Percentiles rank a stretch among this genome's conserved stretches.
Conservation (phyloP, 2,329 filamentous ascomycete genomes). For the Aspergillus unguis region DNA sequence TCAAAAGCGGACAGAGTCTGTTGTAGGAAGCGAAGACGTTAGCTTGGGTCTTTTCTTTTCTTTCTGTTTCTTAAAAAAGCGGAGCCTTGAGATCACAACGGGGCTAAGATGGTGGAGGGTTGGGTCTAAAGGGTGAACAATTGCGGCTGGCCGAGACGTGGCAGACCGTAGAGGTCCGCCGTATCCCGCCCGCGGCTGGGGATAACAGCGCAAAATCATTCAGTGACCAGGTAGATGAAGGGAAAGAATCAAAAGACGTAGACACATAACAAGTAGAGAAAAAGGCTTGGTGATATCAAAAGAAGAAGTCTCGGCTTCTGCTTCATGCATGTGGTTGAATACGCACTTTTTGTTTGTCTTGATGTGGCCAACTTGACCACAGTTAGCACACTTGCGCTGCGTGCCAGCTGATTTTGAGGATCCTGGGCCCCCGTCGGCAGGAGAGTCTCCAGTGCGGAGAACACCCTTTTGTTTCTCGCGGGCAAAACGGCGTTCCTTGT, state of each 20-base stretch:
- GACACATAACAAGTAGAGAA: constrained; percentile 11
- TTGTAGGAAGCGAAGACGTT: constrained; percentile 4
- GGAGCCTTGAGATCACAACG: not conserved
- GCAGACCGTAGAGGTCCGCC: not conserved
- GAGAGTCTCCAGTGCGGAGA: constrained; percentile 45
- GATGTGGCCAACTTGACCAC: constrained; percentile 94
- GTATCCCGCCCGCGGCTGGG: not conserved
- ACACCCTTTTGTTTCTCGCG: constrained; percentile 83
- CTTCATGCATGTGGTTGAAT: not conserved
- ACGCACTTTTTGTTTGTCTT: constrained; percentile 96
- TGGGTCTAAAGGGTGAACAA: not conserved
- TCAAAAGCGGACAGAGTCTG: constrained; percentile 80
- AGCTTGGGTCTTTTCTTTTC: not conserved
- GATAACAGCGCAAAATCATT: not conserved
- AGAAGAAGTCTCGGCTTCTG: not conserved
- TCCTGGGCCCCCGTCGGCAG: constrained; percentile 40
- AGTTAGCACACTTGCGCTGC: constrained; percentile 91
- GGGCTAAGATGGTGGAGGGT: not conserved
- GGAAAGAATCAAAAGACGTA: constrained; percentile 16
- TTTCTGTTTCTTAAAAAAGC: not conserved
- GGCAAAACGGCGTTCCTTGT: constrained; percentile 83
- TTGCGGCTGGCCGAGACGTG: constrained; percentile 1
- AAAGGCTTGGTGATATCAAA: constrained; percentile 9
- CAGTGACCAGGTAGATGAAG: not conserved
- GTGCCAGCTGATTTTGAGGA: constrained; percentile 63